These are phyloP conservation scores for Candida multigemmis DNA, from an alignment of 805 yeast species.

Conservation along the genomic window DNA sequence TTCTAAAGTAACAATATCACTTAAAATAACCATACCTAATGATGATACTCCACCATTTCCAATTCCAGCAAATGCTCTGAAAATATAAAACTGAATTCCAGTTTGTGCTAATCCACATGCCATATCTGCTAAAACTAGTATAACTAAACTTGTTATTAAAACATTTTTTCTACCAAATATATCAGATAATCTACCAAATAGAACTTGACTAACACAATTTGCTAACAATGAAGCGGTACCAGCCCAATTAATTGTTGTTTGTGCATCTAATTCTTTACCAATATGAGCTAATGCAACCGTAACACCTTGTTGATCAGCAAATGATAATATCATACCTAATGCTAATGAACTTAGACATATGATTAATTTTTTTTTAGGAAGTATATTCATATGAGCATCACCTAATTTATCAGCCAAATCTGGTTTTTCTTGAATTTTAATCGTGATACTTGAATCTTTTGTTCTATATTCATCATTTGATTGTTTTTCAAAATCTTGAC, in stretches of 20 bases:
- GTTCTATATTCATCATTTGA: too few species aligned
- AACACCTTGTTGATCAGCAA: conserved; percentile 42
- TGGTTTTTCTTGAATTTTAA: conserved; percentile 1
- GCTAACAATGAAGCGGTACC: conserved; percentile 47
- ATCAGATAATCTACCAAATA: conserved; percentile 47
- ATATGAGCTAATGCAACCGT: conserved; percentile 41
- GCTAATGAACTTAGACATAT: conserved; percentile 28
- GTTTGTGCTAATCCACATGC: conserved; percentile 45
- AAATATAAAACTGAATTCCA: conserved; percentile 39
- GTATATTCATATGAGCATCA: conserved; percentile 32
- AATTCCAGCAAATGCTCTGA: conserved; percentile 47
- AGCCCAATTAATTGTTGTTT: conserved; percentile 47
- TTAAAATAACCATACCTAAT: conserved; percentile 41
- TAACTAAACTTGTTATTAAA: conserved; percentile 26
- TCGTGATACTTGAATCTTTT: background rate
- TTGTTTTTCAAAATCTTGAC: too few species aligned
- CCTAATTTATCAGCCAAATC: conserved; percentile 18
- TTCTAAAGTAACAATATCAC: conserved; percentile 44
- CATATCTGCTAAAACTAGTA: conserved; percentile 35
- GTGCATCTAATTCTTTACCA: conserved; percentile 37
- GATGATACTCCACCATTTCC: conserved; percentile 48
- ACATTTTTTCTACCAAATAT: conserved; percentile 44
- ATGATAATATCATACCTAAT: conserved; percentile 30
- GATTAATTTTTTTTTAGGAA: conserved; percentile 28
- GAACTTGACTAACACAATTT: conserved; percentile 41